Evolutionary conservation across 164 flowering plant genomes (phyloP), one percentile per base, ranked within the genome.

Genomic region (Aristolochia californica): DNA sequence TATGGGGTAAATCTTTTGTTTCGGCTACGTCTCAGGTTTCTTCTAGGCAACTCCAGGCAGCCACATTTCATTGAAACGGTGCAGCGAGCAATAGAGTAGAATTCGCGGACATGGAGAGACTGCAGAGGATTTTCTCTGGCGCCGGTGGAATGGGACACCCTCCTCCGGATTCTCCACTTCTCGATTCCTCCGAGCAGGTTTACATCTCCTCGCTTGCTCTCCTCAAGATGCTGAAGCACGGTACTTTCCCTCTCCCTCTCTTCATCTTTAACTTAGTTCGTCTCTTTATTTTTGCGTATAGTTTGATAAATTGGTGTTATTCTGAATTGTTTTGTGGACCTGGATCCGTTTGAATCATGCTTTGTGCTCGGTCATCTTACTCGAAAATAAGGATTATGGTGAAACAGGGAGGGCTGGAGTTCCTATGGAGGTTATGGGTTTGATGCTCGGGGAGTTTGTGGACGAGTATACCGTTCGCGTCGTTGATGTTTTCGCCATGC

Each of bases 191-290:
- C 8, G 98, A 93, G 75, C 98, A 93, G 73, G 97, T 93, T 66
- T 93, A 93, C 84, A 93, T 93, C 77, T 93, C 98, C 27, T 93
- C 98, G 1, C 91, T 93, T 53, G 97, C 98, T 38, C 94, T 93
- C 58, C 91, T 93, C 65, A 93, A 93, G 68, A 93, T 93, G 98
- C 98, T 93, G 69, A 91, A 91, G 60, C 98, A 91, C 82, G 98
- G 98, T 88, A 78, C 2, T 13, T 40, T 18, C 13, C 48, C 21
- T 49, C 50, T 2, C n/a, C n/a, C n/a, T n/a, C 11, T 15, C 52
- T 34, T 53, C 43, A 43, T n/a, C 26, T 20, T 15, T 17, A 16
- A 16, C 20, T 57, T 21, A 11, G 11, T 1, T 5, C 2, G 13
- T n/a, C n/a, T n/a, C n/a, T 43, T 26, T 43, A 28, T 15, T 43